Evolutionary conservation across 2,329 filamentous ascomycete genomes (phyloP).

Genomic region (Mariannaea sp.): DNA sequence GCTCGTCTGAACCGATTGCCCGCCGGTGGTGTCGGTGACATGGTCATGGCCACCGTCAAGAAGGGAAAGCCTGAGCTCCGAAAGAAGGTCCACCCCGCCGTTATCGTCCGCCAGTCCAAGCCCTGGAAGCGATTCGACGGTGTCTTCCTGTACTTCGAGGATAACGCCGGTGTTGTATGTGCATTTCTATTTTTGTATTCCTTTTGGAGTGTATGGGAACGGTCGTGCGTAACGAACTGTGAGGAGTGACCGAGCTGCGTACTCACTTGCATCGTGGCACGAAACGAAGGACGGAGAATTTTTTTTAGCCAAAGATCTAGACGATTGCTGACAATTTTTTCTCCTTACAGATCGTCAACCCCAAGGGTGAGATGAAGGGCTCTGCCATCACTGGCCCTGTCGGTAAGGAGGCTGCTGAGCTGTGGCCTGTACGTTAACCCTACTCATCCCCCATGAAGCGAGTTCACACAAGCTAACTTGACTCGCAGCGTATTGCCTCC

Average conservation of each 20-base stretch:
- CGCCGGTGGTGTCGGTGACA: slow-evolving; percentile 97
- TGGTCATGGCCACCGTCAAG: slow-evolving; percentile 99
- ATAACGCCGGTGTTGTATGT: slow-evolving; percentile 98
- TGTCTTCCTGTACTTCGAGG: slow-evolving; percentile 99
- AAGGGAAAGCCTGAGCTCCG: slow-evolving; percentile 99
- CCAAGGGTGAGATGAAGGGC: slow-evolving; percentile 99
- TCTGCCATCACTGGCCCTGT: slow-evolving; percentile 98
- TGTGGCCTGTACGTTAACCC: slow-evolving; percentile 83
- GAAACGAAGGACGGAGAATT: background rate
- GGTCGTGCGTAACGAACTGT: background rate
- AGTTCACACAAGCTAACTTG: slow-evolving; percentile 39
- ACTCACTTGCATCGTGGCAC: background rate
- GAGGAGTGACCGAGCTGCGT: background rate
- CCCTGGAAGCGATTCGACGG: slow-evolving; percentile 98
- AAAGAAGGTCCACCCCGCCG: slow-evolving; percentile 99
- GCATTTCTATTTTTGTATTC: slow-evolving; percentile 1
- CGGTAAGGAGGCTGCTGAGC: slow-evolving; percentile 99
- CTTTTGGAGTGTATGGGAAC: background rate
- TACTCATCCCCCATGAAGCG: background rate
- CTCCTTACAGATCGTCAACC: slow-evolving; percentile 95
- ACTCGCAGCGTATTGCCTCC: slow-evolving; percentile 87
- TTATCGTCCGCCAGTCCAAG: slow-evolving; percentile 98
- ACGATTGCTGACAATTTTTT: slow-evolving; percentile 42
- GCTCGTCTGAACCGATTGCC: slow-evolving; percentile 97
- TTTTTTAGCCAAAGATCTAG: background rate